Evolutionary conservation across 352 stramenopile genomes (phyloP), one percentile per base, ranked within the genome.

Genomic region (Globisporangium cederbergense): DNA sequence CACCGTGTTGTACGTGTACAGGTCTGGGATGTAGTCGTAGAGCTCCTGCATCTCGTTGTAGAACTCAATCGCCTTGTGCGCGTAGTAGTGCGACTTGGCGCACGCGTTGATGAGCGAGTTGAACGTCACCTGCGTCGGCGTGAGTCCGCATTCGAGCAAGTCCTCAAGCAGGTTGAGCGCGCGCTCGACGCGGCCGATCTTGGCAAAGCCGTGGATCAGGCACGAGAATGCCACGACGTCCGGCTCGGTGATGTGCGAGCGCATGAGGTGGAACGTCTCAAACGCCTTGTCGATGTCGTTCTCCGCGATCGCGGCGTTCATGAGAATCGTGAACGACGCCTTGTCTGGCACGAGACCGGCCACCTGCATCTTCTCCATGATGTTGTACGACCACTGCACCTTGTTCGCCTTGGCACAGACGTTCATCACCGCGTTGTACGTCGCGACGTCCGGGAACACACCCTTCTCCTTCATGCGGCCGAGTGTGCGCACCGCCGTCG

Each of bases 1-100:
- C 65, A 94, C 81, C 49, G 83, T 91, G 64, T 82, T 81, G 77
- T 94, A 94, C 59, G 83, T 88, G 64, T 86, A 83, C 68, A 81
- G 61, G 66, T 91, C 82, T 46, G 85, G 85, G 28, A 81, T 66
- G 71, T 91, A 90, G 67, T 94, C 85, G 70, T 94, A 94, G 62
- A 92, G 65, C 62, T 94, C 85, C 65, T 94, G 85, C 85, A 94
- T 92, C 55, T 94, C 85, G 58, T 92, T 72, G 75, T 92, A 94
- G 47, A 94, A 92, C 47, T 94, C 85, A 32, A 91, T 67, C 3
- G 85, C 81, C 62, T 94, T 94, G 74, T 92, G 85, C 22, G 85
- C 85, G 71, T 86, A 94, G 62, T 94, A 88, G 71, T 89, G 78
- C 60, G 85, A 94, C 70, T 92, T 91, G 59, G 85, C 81, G 59